Conservation (phyloP, 192 early-diverging fungal genomes). For the Linnemannia elongata region DNA sequence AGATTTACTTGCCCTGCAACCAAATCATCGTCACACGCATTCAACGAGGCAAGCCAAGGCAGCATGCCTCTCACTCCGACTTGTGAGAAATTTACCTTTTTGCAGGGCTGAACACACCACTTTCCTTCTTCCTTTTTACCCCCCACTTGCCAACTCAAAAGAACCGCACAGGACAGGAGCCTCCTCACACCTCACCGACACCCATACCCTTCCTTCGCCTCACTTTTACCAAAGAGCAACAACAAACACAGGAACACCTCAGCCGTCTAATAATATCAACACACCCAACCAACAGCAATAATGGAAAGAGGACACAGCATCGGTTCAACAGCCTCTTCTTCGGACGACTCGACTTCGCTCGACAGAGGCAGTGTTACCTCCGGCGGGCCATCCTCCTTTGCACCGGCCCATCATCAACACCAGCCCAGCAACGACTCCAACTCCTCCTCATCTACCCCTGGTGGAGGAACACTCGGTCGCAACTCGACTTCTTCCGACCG, state of each 20-base stretch:
- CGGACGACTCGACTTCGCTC: conserved; percentile 12
- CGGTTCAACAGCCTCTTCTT: conserved; percentile 6
- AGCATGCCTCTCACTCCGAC: too few relatives aligned
- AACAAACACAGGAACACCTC: not conserved
- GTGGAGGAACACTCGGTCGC: not conserved
- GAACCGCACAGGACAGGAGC: too few relatives aligned
- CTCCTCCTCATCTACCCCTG: not conserved
- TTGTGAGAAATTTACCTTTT: too few relatives aligned
- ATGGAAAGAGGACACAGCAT: conserved; percentile 19
- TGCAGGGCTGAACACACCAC: not conserved
- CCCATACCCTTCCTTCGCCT: not conserved
- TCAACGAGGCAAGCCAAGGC: too few relatives aligned
- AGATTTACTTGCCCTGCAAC: not conserved
- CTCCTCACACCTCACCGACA: too few relatives aligned
- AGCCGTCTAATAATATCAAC: not conserved
- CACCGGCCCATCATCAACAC: not conserved
- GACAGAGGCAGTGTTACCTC: not conserved
- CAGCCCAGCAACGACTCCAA: not conserved
- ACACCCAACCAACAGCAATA: not conserved
- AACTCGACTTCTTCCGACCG: conserved; percentile 42
- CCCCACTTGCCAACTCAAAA: too few relatives aligned
- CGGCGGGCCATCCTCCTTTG: not conserved
- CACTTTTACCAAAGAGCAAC: not conserved
- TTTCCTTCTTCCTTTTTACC: not conserved
- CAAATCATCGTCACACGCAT: too few relatives aligned